These are phyloP conservation scores for Penicillium pancosmium DNA, from an alignment of 495 filamentous ascomycete species.

Conservation along the genomic window DNA sequence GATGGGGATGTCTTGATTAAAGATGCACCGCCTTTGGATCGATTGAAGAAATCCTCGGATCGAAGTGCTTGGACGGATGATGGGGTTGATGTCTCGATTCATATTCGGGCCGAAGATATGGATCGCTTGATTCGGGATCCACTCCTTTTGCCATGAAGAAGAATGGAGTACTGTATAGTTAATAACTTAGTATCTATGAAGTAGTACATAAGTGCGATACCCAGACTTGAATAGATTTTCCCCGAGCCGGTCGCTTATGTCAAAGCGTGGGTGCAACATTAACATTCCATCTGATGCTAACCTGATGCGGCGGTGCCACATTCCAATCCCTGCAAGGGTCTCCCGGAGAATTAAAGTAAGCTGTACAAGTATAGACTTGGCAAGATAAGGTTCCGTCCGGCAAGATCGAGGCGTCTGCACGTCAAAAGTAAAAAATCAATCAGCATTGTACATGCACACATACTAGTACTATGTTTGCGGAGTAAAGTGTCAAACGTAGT, in stretches of 20 bases:
- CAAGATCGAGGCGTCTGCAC: no score
- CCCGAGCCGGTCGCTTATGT: background rate
- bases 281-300: slow-evolving; percentile 4
- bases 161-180: background rate
- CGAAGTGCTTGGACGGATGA: slow-evolving; percentile 21
- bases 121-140: slow-evolving; percentile 25
- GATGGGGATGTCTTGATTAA: slow-evolving; percentile 33
- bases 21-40: slow-evolving; percentile 26
- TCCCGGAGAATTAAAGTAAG: slow-evolving; percentile 10
- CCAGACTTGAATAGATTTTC: background rate
- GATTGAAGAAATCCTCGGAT: background rate
- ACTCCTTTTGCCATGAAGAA: slow-evolving; percentile 11
- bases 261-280: slow-evolving; percentile 7
- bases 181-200: background rate
- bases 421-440: no score
- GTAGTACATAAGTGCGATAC: background rate
- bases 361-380: background rate
- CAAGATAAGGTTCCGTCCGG: slow-evolving; percentile 3
- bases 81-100: slow-evolving; percentile 32
- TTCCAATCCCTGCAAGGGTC: slow-evolving; percentile 14
- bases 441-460: no score
- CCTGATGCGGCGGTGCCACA: slow-evolving; percentile 19
- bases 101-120: slow-evolving; percentile 31
- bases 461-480: background rate
- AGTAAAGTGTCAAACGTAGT: no score